Evolutionary conservation across 1,284 basidiomycete genomes (phyloP), one percentile per base, ranked within the genome.

Genomic region (Tilletia caries): DNA sequence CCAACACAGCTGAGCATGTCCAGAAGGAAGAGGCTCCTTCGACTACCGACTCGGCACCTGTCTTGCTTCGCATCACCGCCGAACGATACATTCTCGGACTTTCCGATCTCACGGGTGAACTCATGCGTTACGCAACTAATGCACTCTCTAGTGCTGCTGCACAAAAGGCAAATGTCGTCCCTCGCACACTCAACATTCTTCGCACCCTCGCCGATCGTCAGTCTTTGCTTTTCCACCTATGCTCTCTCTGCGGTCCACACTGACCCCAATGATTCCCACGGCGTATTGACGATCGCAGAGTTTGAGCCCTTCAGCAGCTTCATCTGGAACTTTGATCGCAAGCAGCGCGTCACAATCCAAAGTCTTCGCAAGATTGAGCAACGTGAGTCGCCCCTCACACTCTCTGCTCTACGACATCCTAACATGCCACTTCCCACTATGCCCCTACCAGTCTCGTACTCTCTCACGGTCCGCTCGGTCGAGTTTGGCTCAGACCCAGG

Each of bases 311-410:
- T 91, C 72, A 88, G 88, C 1, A 89, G 90, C 1, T 86, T 89
- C 76, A 86, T 91, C 64, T 85, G 86, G 62, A 91, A 93, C 68
- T 86, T 98, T 62, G 86, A 86, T 64, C 95, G 92, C 85, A 98
- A 98, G 85, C 93, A 97, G 81, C 82, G 85, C 3, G 92, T 96
- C 50, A 95, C 95, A 0, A 85, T 87, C 3, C 89, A 92, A 74
- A 95, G 92, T 12, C 85, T 98, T 29, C 88, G 91, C 78, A 98
- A 98, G 85, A 95, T 98, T 69, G 95, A 98, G 87, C 89, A 91
- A 78, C 92, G 95, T 95, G 75, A 74, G 88, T 46, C 8, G 32
- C 33, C n/a, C n/a, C n/a, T n/a, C n/a, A n/a, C n/a, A n/a, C n/a
- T n/a, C n/a, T n/a, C n/a, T n/a, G 37, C 54, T 25, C 52, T 25